phyloP scores from a whole-genome alignment of 2,329 filamentous ascomycete genomes.

The Teratosphaeria destructans region DNA sequence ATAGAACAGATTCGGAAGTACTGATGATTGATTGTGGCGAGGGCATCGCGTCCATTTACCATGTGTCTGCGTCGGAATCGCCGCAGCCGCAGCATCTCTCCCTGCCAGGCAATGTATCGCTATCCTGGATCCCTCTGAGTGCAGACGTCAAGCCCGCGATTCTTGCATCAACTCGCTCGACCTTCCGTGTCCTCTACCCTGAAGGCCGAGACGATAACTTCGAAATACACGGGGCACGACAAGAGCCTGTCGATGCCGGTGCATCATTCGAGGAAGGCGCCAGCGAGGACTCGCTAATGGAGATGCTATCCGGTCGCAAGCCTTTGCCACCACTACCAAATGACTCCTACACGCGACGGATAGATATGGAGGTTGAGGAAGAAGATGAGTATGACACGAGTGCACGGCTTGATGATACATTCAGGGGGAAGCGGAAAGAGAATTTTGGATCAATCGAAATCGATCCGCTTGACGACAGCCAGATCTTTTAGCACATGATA shows the following conservation, averaged over 20 bases:
- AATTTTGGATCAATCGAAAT: slow-evolving; percentile 3
- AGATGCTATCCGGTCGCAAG: slow-evolving; percentile 38
- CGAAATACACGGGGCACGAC: slow-evolving; percentile 3
- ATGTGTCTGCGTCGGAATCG: slow-evolving; percentile 12
- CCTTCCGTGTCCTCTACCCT: slow-evolving; percentile 32
- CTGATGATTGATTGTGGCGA: slow-evolving; percentile 35
- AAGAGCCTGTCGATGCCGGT: slow-evolving; percentile 15
- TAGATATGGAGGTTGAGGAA: slow-evolving; percentile 21
- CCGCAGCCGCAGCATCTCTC: slow-evolving; percentile 11
- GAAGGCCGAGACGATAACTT: slow-evolving; percentile 21
- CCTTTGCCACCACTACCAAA: slow-evolving; percentile 22
- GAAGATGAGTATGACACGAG: slow-evolving; percentile 16
- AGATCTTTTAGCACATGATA: slow-evolving; percentile 19
- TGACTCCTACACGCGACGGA: slow-evolving; percentile 21
- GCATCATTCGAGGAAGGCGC: slow-evolving; percentile 23
- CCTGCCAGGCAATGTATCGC: slow-evolving; percentile 5
- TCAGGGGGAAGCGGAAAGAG: slow-evolving; percentile 25
- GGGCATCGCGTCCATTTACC: slow-evolving; percentile 31
- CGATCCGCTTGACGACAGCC: slow-evolving; percentile 25
- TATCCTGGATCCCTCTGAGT: slow-evolving; percentile 13
- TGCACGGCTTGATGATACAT: slow-evolving; percentile 35
- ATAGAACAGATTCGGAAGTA: slow-evolving; percentile 25
- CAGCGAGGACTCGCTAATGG: slow-evolving; percentile 38
- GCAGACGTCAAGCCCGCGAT: slow-evolving; percentile 23
- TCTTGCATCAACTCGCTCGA: slow-evolving; percentile 25